These are phyloP conservation scores for Backusella liffmaniae DNA, from an alignment of 192 early-diverging fungal species.

Conservation along the genomic window DNA sequence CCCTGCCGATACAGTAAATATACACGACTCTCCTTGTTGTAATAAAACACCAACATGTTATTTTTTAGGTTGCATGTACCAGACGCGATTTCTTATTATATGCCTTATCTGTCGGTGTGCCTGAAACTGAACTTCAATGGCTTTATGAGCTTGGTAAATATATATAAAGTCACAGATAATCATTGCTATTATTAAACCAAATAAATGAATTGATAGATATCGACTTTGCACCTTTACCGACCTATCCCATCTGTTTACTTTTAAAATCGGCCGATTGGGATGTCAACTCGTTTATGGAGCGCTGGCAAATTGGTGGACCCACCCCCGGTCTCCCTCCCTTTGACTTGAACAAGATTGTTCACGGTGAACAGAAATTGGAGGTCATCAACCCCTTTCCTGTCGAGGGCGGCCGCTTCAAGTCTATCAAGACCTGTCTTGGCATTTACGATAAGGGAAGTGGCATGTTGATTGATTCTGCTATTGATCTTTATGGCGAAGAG, in stretches of 20 bases:
- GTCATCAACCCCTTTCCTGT: conserved; percentile 55
- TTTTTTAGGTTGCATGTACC: conserved; percentile 51
- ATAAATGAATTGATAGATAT: conserved; percentile 37
- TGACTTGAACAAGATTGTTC: conserved; percentile 68
- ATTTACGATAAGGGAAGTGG: conserved; percentile 76
- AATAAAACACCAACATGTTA: neutral
- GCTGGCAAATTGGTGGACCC: conserved; percentile 25
- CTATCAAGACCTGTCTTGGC: conserved; percentile 53
- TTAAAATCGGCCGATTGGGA: conserved; percentile 54
- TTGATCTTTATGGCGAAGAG: conserved; percentile 48
- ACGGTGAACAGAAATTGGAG: conserved; percentile 73
- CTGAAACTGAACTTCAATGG: conserved; percentile 57
- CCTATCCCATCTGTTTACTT: conserved; percentile 67
- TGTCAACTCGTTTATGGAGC: conserved; percentile 55
- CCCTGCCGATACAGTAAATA: conserved; percentile 37
- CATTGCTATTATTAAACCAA: neutral
- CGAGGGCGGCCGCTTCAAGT: conserved; percentile 56
- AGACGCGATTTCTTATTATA: conserved; percentile 74
- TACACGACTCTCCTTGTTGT: neutral
- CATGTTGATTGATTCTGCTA: conserved; percentile 64
- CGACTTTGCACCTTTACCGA: conserved; percentile 66
- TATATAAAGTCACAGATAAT: neutral
- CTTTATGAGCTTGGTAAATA: conserved; percentile 57
- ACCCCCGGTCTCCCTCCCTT: conserved; percentile 62
- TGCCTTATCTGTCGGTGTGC: conserved; percentile 64